Conservation (phyloP, 176 grass and related monocot genomes). For the Paspalum notatum region DNA sequence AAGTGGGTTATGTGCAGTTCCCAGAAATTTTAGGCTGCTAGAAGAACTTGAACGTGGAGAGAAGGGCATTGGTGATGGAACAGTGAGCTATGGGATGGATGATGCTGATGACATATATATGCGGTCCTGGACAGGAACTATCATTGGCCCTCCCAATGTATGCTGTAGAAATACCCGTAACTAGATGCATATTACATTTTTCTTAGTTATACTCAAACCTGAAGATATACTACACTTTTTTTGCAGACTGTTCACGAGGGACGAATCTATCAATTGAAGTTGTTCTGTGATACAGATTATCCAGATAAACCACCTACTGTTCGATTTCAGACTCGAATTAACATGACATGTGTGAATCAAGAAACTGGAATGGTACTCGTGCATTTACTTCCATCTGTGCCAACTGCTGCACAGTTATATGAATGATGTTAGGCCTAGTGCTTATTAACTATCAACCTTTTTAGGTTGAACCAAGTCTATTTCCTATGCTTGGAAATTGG, state of each 20-base stretch:
- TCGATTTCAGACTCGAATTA: slow-evolving; percentile 70
- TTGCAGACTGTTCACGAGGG: slow-evolving; percentile 84
- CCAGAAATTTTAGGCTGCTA: slow-evolving; percentile 80
- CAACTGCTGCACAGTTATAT: slow-evolving; percentile 20
- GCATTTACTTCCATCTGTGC: background rate
- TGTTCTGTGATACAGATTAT: slow-evolving; percentile 78
- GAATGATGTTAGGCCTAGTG: slow-evolving; percentile 34
- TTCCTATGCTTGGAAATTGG: slow-evolving; percentile 93
- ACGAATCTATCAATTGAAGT: slow-evolving; percentile 76
- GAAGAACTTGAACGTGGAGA: slow-evolving; percentile 86
- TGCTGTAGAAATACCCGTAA: slow-evolving; percentile 23
- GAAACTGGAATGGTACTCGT: slow-evolving; percentile 68
- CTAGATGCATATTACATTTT: slow-evolving; percentile 25
- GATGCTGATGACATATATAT: slow-evolving; percentile 88
- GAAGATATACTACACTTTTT: slow-evolving; percentile 12
- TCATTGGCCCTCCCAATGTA: slow-evolving; percentile 85
- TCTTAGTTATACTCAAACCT: slow-evolving; percentile 23
- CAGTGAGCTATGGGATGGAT: slow-evolving; percentile 93
- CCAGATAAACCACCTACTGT: slow-evolving; percentile 78
- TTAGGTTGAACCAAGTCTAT: slow-evolving; percentile 82
- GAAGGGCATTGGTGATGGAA: slow-evolving; percentile 86
- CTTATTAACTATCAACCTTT: slow-evolving; percentile 35
- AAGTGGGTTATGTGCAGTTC: slow-evolving; percentile 51
- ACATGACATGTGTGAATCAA: slow-evolving; percentile 70
- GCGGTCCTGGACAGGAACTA: slow-evolving; percentile 86